Percentiles rank a stretch among this genome's conserved stretches.
phyloP scores from a whole-genome alignment of 2,329 filamentous ascomycete species.

The Lanzia echinophila region DNA sequence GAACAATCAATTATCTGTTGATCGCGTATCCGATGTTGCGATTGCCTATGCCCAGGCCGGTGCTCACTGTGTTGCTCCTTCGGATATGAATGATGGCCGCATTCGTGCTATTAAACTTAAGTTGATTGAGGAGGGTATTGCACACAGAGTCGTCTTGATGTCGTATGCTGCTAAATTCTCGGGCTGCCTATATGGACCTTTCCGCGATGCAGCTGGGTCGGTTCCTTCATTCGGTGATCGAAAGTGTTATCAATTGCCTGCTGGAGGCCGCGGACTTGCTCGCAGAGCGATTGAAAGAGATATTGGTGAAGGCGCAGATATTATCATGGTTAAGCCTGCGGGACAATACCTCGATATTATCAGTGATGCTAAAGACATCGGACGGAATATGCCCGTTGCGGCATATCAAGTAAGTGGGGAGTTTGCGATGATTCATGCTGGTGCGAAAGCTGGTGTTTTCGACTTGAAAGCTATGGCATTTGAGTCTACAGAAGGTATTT shows the following conservation, averaged over 20 bases:
- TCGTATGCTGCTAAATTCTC: conserved; percentile 98
- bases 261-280: conserved; percentile 84
- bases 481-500: conserved; percentile 87
- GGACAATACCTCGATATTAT: conserved; percentile 96
- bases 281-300: conserved; percentile 85
- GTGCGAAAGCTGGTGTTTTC: conserved; percentile 91
- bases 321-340: conserved; percentile 99
- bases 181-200: conserved; percentile 92
- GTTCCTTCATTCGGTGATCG: conserved; percentile 88
- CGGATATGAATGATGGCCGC: conserved; percentile 97
- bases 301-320: conserved; percentile 88
- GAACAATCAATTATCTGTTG: conserved; percentile 89
- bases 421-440: conserved; percentile 96
- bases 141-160: conserved; percentile 89
- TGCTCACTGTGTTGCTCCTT: conserved; percentile 93
- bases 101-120: conserved; percentile 98
- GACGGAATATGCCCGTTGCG: conserved; percentile 83
- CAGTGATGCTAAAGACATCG: conserved; percentile 91
- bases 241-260: conserved; percentile 93
- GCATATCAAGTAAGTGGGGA: conserved; percentile 97
- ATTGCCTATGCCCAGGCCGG: conserved; percentile 92
- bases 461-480: conserved; percentile 92
- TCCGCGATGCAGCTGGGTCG: conserved; percentile 92
- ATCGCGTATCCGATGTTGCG: conserved; percentile 96
- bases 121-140: conserved; percentile 88